Evolutionary conservation across 2,329 filamentous ascomycete species (phyloP).

Genomic region (Ophiostoma sp.): DNA sequence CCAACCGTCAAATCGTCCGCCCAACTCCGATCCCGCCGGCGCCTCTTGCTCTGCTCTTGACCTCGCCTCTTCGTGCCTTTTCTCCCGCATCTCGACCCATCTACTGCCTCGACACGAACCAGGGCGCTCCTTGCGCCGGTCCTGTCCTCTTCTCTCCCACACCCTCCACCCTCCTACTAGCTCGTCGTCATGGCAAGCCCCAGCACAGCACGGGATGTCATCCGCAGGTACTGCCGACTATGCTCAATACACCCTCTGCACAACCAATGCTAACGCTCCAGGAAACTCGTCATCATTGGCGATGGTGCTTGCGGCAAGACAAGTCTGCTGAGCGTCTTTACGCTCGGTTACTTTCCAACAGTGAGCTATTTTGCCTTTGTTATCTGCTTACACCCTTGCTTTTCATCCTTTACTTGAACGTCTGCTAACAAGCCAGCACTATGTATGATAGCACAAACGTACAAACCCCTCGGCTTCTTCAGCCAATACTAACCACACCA

Average conservation of each 20-base stretch:
- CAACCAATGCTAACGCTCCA: constrained; percentile 35
- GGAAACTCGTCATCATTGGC: constrained; percentile 94
- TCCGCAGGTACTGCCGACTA: constrained; percentile 34
- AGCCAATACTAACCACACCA: constrained; percentile 33
- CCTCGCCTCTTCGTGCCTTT: no score
- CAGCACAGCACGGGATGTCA: constrained; percentile 35
- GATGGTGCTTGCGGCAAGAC: constrained; percentile 98
- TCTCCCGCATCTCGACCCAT: no score
- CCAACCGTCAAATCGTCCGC: no score
- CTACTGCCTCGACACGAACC: no score
- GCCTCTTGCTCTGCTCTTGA: no score
- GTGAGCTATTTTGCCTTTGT: constrained; percentile 48
- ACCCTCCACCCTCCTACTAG: not conserved
- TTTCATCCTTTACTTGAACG: not conserved
- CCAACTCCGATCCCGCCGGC: no score
- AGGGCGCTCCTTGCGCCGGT: no score
- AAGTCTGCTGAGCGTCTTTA: constrained; percentile 94
- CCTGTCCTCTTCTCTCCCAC: not conserved
- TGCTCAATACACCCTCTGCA: not conserved
- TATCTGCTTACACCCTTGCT: not conserved
- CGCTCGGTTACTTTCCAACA: constrained; percentile 93
- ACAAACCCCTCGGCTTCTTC: no score
- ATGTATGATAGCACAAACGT: constrained; percentile 40
- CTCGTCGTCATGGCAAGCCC: constrained; percentile 33
- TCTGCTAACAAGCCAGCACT: constrained; percentile 43